These are phyloP conservation scores for Mycena olivaceomarginata DNA, from an alignment of 768 basidiomycete genomes.

Conservation along the genomic window DNA sequence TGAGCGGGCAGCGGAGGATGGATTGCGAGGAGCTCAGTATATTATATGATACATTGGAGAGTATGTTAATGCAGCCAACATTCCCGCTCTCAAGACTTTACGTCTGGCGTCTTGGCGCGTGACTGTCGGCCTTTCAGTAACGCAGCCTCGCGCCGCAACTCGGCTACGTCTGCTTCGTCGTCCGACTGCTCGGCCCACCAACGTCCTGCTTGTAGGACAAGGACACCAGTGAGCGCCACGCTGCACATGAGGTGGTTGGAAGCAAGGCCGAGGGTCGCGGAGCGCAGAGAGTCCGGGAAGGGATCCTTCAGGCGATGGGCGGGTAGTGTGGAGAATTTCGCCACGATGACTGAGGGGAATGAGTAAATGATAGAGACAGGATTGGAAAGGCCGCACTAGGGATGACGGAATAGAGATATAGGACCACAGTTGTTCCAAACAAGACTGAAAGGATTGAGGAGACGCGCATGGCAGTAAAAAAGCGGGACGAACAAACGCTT, in stretches of 20 bases:
- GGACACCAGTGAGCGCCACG: conserved; percentile 91
- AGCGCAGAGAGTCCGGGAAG: conserved; percentile 79
- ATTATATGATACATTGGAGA: conserved; percentile 41
- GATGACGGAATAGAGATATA: conserved; percentile 87
- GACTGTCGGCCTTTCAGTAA: conserved; percentile 41
- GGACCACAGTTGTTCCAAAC: conserved; percentile 80
- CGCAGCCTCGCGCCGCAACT: conserved; percentile 46
- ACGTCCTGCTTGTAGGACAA: conserved; percentile 88
- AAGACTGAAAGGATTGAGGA: conserved; percentile 72
- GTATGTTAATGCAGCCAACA: conserved; percentile 17
- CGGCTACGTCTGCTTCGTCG: conserved; percentile 68
- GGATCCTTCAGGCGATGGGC: conserved; percentile 69
- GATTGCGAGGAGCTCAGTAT: conserved; percentile 17
- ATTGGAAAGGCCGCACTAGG: conserved; percentile 74
- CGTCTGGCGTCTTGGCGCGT: conserved; percentile 45
- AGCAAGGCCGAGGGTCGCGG: conserved; percentile 85
- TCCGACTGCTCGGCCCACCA: conserved; percentile 91
- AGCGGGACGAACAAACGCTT: conserved; percentile 81
- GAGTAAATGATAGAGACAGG: conserved; percentile 6
- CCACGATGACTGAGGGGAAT: conserved; percentile 67
- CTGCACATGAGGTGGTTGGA: conserved; percentile 91
- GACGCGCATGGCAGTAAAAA: conserved; percentile 7
- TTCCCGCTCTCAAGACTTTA: conserved; percentile 32
- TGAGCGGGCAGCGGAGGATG: conserved; percentile 6
- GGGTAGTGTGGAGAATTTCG: conserved; percentile 77